These are phyloP conservation scores for Pseudoscleropodium purum DNA, from an alignment of 225 moss, liverwort and hornwort species.

Conservation along the genomic window DNA sequence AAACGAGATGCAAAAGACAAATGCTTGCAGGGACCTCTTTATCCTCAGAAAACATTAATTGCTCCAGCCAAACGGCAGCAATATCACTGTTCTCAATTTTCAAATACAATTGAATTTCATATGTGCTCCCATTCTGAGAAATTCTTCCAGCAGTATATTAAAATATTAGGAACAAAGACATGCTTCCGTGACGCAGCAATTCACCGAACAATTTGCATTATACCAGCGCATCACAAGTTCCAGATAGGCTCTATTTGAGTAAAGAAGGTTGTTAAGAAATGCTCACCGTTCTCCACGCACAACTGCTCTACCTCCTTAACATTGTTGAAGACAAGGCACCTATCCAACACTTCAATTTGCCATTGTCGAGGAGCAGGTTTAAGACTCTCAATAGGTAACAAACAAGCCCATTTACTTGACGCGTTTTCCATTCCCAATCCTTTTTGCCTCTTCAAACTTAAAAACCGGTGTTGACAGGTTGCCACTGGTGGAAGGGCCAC, in stretches of 20 bases:
- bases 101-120: neutral
- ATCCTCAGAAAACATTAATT: neutral
- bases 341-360: constrained; percentile 85
- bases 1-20: neutral
- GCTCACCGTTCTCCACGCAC: constrained; percentile 80
- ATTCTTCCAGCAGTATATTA: neutral
- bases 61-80: neutral
- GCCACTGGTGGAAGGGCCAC: constrained; percentile 85
- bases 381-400: constrained; percentile 23
- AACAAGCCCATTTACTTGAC: constrained; percentile 33
- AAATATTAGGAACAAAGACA: neutral
- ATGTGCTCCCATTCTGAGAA: neutral
- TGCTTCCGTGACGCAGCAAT: neutral
- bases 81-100: neutral
- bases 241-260: neutral
- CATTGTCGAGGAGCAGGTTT: constrained; percentile 40
- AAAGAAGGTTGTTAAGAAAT: neutral
- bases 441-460: constrained; percentile 13
- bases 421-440: constrained; percentile 6
- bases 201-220: neutral
- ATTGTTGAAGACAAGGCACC: constrained; percentile 77
- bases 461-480: constrained; percentile 10
- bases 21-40: neutral
- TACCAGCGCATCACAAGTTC: neutral
- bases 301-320: constrained; percentile 73